Evolutionary conservation across 371 early-diverging fungal genomes (phyloP).

Genomic region (Batrachochytrium dendrobatidis): DNA sequence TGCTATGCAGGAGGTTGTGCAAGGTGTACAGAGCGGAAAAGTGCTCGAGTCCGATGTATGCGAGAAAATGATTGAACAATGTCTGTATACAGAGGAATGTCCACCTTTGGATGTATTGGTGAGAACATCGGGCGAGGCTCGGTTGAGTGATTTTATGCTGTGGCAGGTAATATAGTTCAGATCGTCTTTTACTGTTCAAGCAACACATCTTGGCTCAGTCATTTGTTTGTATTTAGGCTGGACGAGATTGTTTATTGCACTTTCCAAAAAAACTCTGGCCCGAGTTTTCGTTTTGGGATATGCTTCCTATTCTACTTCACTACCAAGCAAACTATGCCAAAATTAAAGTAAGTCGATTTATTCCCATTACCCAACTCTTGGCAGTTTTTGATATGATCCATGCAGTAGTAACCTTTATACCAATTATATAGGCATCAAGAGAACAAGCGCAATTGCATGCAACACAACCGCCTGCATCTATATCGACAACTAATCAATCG

Average conservation of each 20-base stretch:
- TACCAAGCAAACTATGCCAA: constrained; percentile 52
- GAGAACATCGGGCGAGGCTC: constrained; percentile 93
- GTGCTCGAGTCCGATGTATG: constrained; percentile 53
- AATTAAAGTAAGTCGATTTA: neutral
- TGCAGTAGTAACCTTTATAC: neutral
- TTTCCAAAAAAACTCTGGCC: constrained; percentile 91
- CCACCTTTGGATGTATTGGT: constrained; percentile 88
- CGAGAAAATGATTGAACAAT: constrained; percentile 52
- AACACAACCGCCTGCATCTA: too few relatives aligned
- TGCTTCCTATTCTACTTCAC: constrained; percentile 71
- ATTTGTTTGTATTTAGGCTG: constrained; percentile 6
- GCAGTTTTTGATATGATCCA: neutral
- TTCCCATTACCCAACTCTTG: neutral
- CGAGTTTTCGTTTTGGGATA: constrained; percentile 81
- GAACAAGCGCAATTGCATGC: too few relatives aligned
- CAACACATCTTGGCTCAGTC: neutral
- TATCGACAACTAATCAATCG: too few relatives aligned
- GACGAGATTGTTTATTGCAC: constrained; percentile 65
- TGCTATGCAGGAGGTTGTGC: constrained; percentile 23
- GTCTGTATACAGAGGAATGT: constrained; percentile 60
- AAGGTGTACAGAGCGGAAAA: constrained; percentile 44
- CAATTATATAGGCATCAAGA: too few relatives aligned
- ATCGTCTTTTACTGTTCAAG: constrained; percentile 18
- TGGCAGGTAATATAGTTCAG: constrained; percentile 66
- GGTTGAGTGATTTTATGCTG: constrained; percentile 95